These are phyloP conservation scores for Colletotrichum karsti DNA, from an alignment of 2,329 filamentous ascomycete species.

Conservation along the genomic window DNA sequence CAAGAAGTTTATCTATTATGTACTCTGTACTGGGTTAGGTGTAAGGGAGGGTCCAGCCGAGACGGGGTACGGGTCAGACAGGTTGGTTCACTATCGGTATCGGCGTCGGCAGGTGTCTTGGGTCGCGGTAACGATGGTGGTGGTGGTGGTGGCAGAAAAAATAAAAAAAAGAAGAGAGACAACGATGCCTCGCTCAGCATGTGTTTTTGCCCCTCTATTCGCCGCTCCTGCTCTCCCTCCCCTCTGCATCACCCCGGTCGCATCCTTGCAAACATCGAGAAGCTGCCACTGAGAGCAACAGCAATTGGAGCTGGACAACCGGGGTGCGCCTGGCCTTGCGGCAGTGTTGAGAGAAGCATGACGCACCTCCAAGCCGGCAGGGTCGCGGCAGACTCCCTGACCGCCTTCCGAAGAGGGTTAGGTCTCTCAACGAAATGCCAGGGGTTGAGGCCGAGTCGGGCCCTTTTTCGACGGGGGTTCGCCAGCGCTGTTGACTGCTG, in stretches of 20 bases:
- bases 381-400: slow-evolving; percentile 3
- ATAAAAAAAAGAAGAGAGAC: slow-evolving; percentile 1
- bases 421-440: slow-evolving; percentile 31
- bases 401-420: slow-evolving; percentile 5
- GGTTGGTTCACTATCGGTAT: not conserved
- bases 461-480: not conserved
- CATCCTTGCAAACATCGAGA: slow-evolving; percentile 4
- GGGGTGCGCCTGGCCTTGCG: slow-evolving; percentile 13
- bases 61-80: too few species aligned
- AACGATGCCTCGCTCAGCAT: not conserved
- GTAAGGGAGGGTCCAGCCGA: slow-evolving; percentile 22
- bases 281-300: slow-evolving; percentile 7
- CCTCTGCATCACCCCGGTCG: not conserved
- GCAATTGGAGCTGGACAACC: not conserved
- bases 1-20: slow-evolving; percentile 17
- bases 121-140: not conserved
- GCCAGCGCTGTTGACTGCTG: not conserved
- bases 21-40: slow-evolving; percentile 4
- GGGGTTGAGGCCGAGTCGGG: slow-evolving; percentile 28
- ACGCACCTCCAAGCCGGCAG: slow-evolving; percentile 22
- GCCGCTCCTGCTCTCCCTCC: not conserved
- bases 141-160: not conserved
- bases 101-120: slow-evolving; percentile 4
- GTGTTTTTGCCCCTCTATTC: slow-evolving; percentile 25
- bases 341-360: slow-evolving; percentile 28